These are phyloP conservation scores for Cryphonectria naterciae DNA, from an alignment of 2,329 filamentous ascomycete genomes.

Conservation along the genomic window DNA sequence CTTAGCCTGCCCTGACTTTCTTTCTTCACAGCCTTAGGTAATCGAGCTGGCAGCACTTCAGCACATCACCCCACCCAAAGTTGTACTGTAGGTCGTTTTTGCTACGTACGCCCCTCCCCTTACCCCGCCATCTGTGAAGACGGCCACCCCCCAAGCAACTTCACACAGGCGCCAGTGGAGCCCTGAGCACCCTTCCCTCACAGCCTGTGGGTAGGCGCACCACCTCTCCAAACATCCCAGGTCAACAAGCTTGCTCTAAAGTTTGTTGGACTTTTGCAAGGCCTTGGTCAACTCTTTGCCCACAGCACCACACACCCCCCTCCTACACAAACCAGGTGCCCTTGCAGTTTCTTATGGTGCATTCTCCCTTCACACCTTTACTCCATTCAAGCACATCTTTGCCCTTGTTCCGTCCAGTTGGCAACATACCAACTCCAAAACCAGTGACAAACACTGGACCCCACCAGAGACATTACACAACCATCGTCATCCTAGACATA, in stretches of 20 bases:
- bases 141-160: constrained; percentile 7
- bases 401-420: not conserved
- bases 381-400: not conserved
- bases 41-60: not conserved
- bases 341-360: not conserved
- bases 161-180: constrained; percentile 1
- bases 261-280: constrained; percentile 1
- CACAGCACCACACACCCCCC: not conserved
- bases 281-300: not conserved
- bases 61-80: constrained; percentile 6
- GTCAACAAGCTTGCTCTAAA: not conserved
- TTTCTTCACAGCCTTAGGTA: not conserved
- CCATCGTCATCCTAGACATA: constrained; percentile 10
- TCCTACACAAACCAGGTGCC: not conserved
- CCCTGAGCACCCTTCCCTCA: not conserved
- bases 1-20: not conserved
- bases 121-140: constrained; percentile 7
- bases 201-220: not conserved
- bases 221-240: not conserved
- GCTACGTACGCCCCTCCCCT: constrained; percentile 4
- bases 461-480: constrained; percentile 10
- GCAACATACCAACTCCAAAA: not conserved
- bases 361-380: not conserved
- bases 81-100: constrained; percentile 1
- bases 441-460: constrained; percentile 1